Conservation (phyloP, 225 moss, liverwort and hornwort species). For the Pseudisothecium myosuroides region DNA sequence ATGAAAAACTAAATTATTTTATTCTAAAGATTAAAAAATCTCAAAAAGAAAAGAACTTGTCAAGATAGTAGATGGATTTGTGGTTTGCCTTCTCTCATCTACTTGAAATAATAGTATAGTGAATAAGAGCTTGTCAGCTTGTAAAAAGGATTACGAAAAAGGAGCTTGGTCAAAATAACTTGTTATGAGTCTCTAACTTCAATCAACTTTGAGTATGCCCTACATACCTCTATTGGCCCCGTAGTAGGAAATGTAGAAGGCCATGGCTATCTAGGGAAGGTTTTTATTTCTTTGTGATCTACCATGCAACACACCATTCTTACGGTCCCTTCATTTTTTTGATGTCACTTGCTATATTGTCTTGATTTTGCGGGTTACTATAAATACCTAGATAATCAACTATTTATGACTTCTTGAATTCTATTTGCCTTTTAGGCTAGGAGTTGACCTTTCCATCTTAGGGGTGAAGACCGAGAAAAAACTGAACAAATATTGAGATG, state of each 20-base stretch:
- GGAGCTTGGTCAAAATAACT: not conserved
- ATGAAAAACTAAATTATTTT: no score
- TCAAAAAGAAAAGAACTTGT: not conserved
- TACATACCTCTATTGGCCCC: fast-evolving
- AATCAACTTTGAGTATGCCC: no score
- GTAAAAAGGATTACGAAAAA: not conserved
- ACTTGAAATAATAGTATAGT: not conserved
- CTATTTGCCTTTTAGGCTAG: not conserved
- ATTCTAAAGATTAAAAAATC: not conserved
- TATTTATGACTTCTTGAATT: not conserved
- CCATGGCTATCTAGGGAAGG: fast-evolving
- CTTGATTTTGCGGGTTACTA: fast-evolving
- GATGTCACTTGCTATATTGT: fast-evolving
- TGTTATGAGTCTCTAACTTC: not conserved
- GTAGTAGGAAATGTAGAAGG: fast-evolving
- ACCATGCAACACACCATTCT: fast-evolving
- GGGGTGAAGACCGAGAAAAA: fast-evolving
- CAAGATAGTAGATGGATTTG: not conserved
- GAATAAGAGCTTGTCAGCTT: fast-evolving
- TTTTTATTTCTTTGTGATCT: not conserved
- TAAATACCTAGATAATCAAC: fast-evolving
- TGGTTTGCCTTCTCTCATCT: not conserved
- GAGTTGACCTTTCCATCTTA: not conserved
- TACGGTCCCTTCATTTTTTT: not conserved
- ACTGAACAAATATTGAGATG: not conserved